phyloP scores from a whole-genome alignment of 345 rosid genomes.

The Aquilaria yunnanensis region DNA sequence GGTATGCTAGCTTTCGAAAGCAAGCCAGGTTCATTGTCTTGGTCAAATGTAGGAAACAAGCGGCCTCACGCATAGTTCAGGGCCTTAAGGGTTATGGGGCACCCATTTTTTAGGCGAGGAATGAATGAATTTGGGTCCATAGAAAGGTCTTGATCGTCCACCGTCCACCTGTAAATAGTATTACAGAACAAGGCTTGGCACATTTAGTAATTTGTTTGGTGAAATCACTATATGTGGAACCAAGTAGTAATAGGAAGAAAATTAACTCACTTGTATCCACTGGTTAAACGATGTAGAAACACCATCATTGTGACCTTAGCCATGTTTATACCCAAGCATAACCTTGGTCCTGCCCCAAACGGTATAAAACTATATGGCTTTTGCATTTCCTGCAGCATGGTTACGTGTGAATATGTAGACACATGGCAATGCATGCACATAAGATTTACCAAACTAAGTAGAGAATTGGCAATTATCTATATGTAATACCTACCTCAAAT shows the following conservation, averaged over 20 bases:
- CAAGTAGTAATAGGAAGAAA: neutral
- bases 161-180: constrained; percentile 32
- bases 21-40: too few relatives aligned
- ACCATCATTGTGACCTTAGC: constrained; percentile 45
- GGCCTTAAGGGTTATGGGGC: constrained; percentile 45
- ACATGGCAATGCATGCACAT: too few relatives aligned
- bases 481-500: constrained; percentile 32
- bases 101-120: constrained; percentile 47
- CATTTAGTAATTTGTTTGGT: too few relatives aligned
- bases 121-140: constrained; percentile 22
- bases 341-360: constrained; percentile 52
- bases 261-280: constrained; percentile 28
- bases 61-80: neutral
- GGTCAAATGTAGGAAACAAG: too few relatives aligned
- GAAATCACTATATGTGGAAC: too few relatives aligned
- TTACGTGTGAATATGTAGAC: neutral
- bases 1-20: too few relatives aligned
- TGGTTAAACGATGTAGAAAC: constrained; percentile 41
- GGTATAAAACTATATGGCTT: constrained; percentile 53
- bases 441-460: neutral
- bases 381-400: constrained; percentile 34
- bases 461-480: neutral
- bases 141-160: constrained; percentile 36
- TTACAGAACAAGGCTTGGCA: too few relatives aligned
- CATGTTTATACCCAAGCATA: constrained; percentile 55